Conservation (phyloP, 2,329 filamentous ascomycete species). For the Pochonia chlamydosporia region DNA sequence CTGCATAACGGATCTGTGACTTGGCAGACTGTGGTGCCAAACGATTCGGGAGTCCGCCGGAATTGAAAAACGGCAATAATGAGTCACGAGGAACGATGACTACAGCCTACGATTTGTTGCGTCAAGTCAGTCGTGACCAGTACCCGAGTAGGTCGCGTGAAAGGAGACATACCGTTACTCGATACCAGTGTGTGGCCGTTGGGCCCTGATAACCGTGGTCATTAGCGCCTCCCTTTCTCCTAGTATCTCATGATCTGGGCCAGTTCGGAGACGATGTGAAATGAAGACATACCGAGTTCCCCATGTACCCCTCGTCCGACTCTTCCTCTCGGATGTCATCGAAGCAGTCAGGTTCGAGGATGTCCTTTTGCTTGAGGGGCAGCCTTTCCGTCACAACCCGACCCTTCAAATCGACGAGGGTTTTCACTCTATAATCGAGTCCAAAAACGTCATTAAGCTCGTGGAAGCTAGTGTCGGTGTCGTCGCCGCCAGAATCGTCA, state of each 20-base stretch:
- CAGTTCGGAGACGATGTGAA: neutral
- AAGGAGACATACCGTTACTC: slow-evolving; percentile 11
- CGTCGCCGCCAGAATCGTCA: neutral
- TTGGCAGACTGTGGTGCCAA: neutral
- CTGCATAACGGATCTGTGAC: slow-evolving; percentile 10
- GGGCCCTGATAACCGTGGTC: slow-evolving; percentile 13
- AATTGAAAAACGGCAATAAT: slow-evolving; percentile 9
- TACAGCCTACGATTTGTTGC: slow-evolving; percentile 10
- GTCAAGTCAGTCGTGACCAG: neutral
- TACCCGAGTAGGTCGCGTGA: neutral
- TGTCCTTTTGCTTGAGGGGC: slow-evolving; percentile 11
- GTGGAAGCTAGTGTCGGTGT: slow-evolving; percentile 9
- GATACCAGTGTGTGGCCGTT: slow-evolving; percentile 19
- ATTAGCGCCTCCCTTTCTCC: no score
- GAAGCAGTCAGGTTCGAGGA: slow-evolving; percentile 19
- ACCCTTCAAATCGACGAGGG: slow-evolving; percentile 22
- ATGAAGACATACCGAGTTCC: slow-evolving; percentile 18
- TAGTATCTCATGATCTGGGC: no score
- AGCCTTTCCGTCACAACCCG: slow-evolving; percentile 12
- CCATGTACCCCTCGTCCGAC: slow-evolving; percentile 20
- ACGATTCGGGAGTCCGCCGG: no score
- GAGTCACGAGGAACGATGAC: slow-evolving; percentile 14
- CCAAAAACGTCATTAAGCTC: slow-evolving; percentile 12
- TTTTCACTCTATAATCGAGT: slow-evolving; percentile 11
- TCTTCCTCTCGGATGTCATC: slow-evolving; percentile 12